Percentiles rank a stretch among this genome's conserved stretches.
Evolutionary conservation across 441 rosid species (phyloP).

Genomic region (Cnidoscolus chayamansa): DNA sequence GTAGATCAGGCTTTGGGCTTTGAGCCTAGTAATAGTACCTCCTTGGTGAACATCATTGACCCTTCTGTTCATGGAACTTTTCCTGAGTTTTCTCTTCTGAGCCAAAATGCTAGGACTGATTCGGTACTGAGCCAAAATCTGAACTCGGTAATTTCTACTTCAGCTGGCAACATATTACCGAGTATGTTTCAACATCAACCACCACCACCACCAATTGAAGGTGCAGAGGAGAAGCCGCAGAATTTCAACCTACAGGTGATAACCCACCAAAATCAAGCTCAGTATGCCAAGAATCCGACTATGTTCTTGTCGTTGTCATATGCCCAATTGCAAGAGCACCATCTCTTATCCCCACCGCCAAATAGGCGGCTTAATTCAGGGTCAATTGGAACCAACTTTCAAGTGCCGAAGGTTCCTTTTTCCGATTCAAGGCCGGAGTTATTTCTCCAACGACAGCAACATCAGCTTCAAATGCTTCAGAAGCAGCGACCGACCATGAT

Average conservation of each 20-base stretch:
- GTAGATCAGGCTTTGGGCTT: conserved; percentile 40
- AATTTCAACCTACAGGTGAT: conserved; percentile 35
- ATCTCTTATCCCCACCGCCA: conserved; percentile 34
- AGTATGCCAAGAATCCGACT: conserved; percentile 36
- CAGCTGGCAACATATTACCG: conserved; percentile 24
- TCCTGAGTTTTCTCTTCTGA: conserved; percentile 27
- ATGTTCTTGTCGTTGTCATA: conserved; percentile 40
- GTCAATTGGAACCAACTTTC: conserved; percentile 24
- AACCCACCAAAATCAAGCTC: conserved; percentile 50
- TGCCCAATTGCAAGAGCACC: conserved; percentile 33
- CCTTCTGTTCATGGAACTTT: conserved; percentile 25
- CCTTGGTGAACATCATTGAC: conserved; percentile 26
- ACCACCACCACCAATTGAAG: conserved; percentile 27
- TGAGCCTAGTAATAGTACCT: conserved; percentile 23
- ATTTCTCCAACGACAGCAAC: conserved; percentile 32
- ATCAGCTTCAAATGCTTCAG: conserved; percentile 41
- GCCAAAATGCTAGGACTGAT: conserved; percentile 28
- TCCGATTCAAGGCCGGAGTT: conserved; percentile 38
- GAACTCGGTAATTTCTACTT: conserved; percentile 25
- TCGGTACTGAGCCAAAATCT: conserved; percentile 30
- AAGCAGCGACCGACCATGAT: conserved; percentile 23
- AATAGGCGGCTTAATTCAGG: conserved; percentile 42
- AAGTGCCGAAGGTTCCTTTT: conserved; percentile 30
- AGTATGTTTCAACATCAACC: conserved; percentile 30
- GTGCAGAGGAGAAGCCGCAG: conserved; percentile 42